Conservation (phyloP, 179 eudicot genomes). For the Dionaea muscipula region DNA sequence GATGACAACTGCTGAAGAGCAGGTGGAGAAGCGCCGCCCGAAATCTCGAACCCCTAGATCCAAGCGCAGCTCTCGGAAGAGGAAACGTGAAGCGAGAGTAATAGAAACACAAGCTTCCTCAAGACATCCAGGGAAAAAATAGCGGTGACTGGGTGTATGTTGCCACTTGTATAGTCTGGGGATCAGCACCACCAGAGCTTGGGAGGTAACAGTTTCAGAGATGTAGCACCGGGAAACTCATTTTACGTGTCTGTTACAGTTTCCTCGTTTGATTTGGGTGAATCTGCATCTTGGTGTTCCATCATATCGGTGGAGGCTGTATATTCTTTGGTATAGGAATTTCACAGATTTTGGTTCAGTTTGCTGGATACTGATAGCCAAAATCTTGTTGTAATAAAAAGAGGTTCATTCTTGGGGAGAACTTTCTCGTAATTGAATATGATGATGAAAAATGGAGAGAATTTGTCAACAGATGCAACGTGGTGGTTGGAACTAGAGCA, state of each 20-base stretch:
- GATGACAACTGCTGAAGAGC: constrained; percentile 15
- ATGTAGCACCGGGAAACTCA: no score
- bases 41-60: constrained; percentile 18
- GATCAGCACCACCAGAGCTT: neutral
- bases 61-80: constrained; percentile 29
- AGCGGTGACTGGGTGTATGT: neutral
- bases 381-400: constrained; percentile 2
- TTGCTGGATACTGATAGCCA: neutral
- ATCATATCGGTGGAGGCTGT: neutral
- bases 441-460: no score
- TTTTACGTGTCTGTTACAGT: no score
- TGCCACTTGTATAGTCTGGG: neutral
- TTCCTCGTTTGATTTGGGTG: no score
- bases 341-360: neutral
- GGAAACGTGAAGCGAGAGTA: constrained; percentile 24
- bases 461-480: no score
- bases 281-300: no score
- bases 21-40: constrained; percentile 23
- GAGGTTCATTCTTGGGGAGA: neutral
- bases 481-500: no score
- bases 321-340: constrained; percentile 1
- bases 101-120: constrained; percentile 19
- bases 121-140: constrained; percentile 21
- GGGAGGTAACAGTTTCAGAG: no score
- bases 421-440: no score